Base-by-base conservation (phyloP, 805 yeast species). In the Saturnispora diversa region DNA sequence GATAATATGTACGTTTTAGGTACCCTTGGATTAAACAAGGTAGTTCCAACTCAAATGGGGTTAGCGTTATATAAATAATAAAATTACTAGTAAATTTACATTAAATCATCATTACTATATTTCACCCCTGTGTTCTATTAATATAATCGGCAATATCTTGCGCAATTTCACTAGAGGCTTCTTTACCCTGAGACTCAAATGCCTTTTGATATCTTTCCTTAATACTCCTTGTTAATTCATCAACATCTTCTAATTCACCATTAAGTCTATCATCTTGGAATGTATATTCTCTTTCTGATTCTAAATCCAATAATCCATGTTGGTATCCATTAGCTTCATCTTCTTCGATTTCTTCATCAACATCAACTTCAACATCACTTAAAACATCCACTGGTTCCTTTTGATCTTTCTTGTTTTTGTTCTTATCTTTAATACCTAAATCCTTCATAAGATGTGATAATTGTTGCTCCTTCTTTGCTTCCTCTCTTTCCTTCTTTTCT, bases 361-460 rank as follows among this genome's bases (percentile, higher is more conserved):
- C 71, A 8, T 39, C 42, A 13, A 31, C 42, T n/a, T 66, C 66
- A 36, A 61, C 61, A 50, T 74, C 80, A 1, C 76, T 70, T 26
- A 74, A 58, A 10, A 74, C 78, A 36, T 72, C 72, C 1, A 71
- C 67, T 41, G 65, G 68, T 7, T 57, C 59, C 4, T 47, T 45
- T 16, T 51, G 50, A 12, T 35, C 26, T 5, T 32, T 56, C 48
- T 31, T 50, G 42, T 4, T 40, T 43, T 34, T 47, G 27, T 51
- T 28, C 64, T 74, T 51, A n/a, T 44, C 50, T 33, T 69, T 64
- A 32, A 87, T 63, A 12, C 94, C 95, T 53, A 92, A 66, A 59
- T 92, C 99, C 46, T 80, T 80, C 85, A 92, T 84, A 50, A 92
- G 66, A 47, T 77, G 71, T 34, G 72, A 68, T 52, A 92, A 65